These are phyloP conservation scores for Penicillium sp. DNA, from an alignment of 2,329 filamentous ascomycete genomes.

Conservation along the genomic window DNA sequence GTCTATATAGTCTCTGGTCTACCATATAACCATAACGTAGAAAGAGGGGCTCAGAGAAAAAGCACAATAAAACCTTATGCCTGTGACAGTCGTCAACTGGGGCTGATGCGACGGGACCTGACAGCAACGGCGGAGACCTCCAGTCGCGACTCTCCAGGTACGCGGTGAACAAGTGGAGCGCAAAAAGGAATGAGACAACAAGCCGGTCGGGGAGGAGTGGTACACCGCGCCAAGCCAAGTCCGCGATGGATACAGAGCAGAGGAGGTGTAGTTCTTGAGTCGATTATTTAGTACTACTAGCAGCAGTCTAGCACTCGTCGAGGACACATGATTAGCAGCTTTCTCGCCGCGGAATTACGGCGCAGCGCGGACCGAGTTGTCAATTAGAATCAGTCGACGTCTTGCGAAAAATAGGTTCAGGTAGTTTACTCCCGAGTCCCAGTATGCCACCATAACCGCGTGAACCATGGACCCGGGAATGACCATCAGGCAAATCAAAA, in stretches of 20 bases:
- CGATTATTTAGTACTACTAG: too few species aligned
- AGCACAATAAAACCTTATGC: not conserved
- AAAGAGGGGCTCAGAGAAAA: not conserved
- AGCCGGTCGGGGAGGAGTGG: not conserved
- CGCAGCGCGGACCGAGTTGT: not conserved
- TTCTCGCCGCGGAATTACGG: not conserved
- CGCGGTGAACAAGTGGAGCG: conserved; percentile 5
- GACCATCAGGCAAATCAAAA: conserved; percentile 1
- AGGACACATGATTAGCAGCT: not conserved
- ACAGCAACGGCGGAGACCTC: conserved; percentile 7
- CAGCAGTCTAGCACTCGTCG: too few species aligned
- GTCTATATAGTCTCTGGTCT: too few species aligned
- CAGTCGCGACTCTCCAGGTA: not conserved
- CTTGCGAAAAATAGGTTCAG: not conserved
- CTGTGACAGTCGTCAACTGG: not conserved
- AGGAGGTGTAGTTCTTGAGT: not conserved
- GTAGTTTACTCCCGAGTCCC: not conserved
- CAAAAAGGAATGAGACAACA: not conserved
- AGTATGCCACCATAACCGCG: not conserved
- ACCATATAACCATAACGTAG: too few species aligned
- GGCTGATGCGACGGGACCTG: conserved; percentile 8
- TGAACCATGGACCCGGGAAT: conserved; percentile 22
- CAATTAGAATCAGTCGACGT: not conserved
- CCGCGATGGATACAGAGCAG: not conserved
- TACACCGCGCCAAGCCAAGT: conserved; percentile 1